Percentiles rank a stretch among this genome's conserved stretches.
Evolutionary conservation across 768 basidiomycete genomes (phyloP).

Genomic region (Calocera viscosa): DNA sequence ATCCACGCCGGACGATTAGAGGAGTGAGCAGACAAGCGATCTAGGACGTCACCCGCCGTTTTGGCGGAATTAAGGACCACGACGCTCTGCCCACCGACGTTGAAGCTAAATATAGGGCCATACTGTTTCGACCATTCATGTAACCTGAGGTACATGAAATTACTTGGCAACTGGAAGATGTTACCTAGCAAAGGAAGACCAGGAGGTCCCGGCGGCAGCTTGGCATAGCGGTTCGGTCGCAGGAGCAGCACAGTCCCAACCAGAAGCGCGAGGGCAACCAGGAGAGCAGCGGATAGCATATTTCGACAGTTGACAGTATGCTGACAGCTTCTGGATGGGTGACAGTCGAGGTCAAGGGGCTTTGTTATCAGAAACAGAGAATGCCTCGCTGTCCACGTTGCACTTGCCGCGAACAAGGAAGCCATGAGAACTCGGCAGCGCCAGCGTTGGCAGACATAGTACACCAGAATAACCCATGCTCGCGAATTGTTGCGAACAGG

Average conservation of each 20-base stretch:
- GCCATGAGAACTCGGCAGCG: too few species aligned
- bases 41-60: background rate
- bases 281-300: background rate
- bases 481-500: too few species aligned
- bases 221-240: background rate
- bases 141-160: constrained; percentile 46
- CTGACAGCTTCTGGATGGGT: too few species aligned
- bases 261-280: background rate
- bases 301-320: background rate
- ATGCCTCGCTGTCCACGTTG: too few species aligned
- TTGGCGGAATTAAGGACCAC: background rate
- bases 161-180: constrained; percentile 17
- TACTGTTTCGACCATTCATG: constrained; percentile 49
- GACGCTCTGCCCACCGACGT: background rate
- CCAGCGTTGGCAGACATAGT: too few species aligned
- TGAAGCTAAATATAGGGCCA: background rate
- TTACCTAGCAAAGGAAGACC: constrained; percentile 20
- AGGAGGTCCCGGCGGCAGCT: background rate
- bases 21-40: background rate
- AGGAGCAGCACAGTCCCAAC: background rate
- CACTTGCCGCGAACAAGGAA: too few species aligned
- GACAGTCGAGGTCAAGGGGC: too few species aligned
- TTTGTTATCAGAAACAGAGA: too few species aligned
- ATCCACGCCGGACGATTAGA: background rate
- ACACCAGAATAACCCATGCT: too few species aligned